These are phyloP conservation scores for Neofusicoccum cordaticola DNA, from an alignment of 2,329 filamentous ascomycete species.

Conservation along the genomic window DNA sequence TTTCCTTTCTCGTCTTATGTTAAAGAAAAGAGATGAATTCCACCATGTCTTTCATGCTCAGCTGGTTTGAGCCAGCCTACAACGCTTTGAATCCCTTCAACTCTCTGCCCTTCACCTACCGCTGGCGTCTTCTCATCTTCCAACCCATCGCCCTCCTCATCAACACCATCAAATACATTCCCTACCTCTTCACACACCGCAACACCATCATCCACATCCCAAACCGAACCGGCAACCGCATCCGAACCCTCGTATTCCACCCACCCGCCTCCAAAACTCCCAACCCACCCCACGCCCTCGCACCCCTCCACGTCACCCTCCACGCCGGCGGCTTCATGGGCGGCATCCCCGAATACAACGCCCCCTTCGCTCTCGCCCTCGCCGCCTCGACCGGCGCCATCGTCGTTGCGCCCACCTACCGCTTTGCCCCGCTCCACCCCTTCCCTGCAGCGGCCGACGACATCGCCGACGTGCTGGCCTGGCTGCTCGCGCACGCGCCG, in stretches of 20 bases:
- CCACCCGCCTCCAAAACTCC: constrained; percentile 37
- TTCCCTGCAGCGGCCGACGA: constrained; percentile 46
- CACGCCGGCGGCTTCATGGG: constrained; percentile 47
- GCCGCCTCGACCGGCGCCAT: constrained; percentile 42
- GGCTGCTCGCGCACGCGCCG: constrained; percentile 24
- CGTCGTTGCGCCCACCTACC: constrained; percentile 40
- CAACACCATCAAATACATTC: constrained; percentile 20
- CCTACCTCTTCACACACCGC: constrained; percentile 21
- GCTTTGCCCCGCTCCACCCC: constrained; percentile 39
- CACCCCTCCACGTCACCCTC: constrained; percentile 45
- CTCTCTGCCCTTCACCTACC: constrained; percentile 39
- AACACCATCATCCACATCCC: constrained; percentile 34
- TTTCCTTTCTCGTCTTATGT: no score
- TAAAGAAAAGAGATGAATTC: no score
- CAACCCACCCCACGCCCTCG: constrained; percentile 33
- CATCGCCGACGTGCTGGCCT: constrained; percentile 44
- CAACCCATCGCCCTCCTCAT: constrained; percentile 35
- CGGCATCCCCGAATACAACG: constrained; percentile 42
- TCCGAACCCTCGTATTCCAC: constrained; percentile 45
- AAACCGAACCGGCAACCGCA: constrained; percentile 41
- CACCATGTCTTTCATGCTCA: neutral
- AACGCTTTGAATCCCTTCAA: constrained; percentile 25
- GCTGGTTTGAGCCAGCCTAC: neutral
- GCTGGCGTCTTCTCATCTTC: constrained; percentile 46
- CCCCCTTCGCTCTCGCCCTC: constrained; percentile 34